Conservation (phyloP, 495 filamentous ascomycete species). For the Niebla homalea region DNA sequence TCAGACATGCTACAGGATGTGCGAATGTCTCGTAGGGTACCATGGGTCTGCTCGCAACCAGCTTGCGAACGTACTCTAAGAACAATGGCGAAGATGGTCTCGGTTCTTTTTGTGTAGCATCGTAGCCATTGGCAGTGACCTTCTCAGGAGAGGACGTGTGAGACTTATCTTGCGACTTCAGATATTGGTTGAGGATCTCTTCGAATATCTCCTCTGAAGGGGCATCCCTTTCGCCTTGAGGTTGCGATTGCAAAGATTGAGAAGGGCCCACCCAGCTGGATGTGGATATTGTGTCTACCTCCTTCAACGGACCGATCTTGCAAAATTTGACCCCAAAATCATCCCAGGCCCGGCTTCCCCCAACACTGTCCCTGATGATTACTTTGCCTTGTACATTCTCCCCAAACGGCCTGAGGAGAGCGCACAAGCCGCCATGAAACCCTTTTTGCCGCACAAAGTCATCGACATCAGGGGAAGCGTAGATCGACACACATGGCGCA, state of each 20-base stretch:
- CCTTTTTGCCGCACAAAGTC: constrained; percentile 72
- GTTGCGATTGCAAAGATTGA: too few relatives aligned
- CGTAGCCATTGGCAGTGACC: too few relatives aligned
- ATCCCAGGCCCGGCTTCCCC: constrained; percentile 68
- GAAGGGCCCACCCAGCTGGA: too few relatives aligned
- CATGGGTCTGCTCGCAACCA: constrained; percentile 64
- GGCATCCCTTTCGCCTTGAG: too few relatives aligned
- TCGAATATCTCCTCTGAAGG: constrained; percentile 28
- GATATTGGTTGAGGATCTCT: constrained; percentile 40
- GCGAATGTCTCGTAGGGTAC: constrained; percentile 83
- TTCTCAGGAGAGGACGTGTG: too few relatives aligned
- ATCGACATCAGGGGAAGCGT: constrained; percentile 73
- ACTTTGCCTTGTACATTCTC: constrained; percentile 80
- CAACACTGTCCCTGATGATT: constrained; percentile 76
- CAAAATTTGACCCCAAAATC: constrained; percentile 78
- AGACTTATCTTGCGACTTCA: constrained; percentile 25
- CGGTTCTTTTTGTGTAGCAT: too few relatives aligned
- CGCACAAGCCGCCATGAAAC: constrained; percentile 65
- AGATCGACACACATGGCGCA: constrained; percentile 73
- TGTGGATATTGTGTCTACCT: too few relatives aligned
- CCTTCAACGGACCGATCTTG: too few relatives aligned
- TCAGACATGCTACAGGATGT: constrained; percentile 91
- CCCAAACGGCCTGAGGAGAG: constrained; percentile 82
- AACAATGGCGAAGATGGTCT: constrained; percentile 48
- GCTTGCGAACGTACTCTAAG: constrained; percentile 64